phyloP scores from a whole-genome alignment of 2,329 filamentous ascomycete genomes.

The Cladophialophora psammophila region DNA sequence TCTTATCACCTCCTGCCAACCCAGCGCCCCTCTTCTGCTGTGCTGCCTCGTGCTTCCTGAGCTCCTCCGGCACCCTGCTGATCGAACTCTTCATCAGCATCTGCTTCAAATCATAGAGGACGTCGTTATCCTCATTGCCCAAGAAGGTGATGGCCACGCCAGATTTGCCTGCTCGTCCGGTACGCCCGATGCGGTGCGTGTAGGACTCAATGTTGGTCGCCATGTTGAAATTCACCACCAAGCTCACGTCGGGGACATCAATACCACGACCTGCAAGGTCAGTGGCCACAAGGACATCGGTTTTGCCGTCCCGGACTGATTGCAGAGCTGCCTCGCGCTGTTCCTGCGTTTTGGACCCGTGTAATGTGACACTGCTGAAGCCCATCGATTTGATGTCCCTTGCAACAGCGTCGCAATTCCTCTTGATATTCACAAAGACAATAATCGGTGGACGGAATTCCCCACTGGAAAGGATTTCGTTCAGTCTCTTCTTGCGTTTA shows the following conservation, averaged over 20 bases:
- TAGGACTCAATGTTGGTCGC: conserved; percentile 90
- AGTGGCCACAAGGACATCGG: conserved; percentile 91
- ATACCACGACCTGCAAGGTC: conserved; percentile 97
- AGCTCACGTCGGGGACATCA: conserved; percentile 89
- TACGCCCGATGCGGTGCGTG: conserved; percentile 95
- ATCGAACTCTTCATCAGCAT: conserved; percentile 92
- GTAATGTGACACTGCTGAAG: conserved; percentile 85
- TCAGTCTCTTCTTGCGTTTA: conserved; percentile 93
- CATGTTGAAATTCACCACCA: conserved; percentile 99
- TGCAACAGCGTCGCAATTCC: conserved; percentile 94
- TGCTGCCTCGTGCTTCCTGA: conserved; percentile 87
- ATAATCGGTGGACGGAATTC: conserved; percentile 92
- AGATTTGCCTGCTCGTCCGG: conserved; percentile 94
- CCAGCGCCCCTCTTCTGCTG: conserved; percentile 72
- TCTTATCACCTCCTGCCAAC: conserved; percentile 49
- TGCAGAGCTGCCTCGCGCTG: conserved; percentile 92
- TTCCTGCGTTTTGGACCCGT: conserved; percentile 96
- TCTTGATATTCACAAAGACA: conserved; percentile 99
- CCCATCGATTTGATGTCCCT: conserved; percentile 94
- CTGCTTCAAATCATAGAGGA: conserved; percentile 90
- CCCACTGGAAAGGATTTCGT: conserved; percentile 81
- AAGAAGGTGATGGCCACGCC: conserved; percentile 97
- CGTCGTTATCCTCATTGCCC: conserved; percentile 86
- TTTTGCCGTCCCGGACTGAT: conserved; percentile 79
- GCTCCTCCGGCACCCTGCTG: conserved; percentile 87